phyloP scores from a whole-genome alignment of 345 rosid genomes.

The Salix purpurea region DNA sequence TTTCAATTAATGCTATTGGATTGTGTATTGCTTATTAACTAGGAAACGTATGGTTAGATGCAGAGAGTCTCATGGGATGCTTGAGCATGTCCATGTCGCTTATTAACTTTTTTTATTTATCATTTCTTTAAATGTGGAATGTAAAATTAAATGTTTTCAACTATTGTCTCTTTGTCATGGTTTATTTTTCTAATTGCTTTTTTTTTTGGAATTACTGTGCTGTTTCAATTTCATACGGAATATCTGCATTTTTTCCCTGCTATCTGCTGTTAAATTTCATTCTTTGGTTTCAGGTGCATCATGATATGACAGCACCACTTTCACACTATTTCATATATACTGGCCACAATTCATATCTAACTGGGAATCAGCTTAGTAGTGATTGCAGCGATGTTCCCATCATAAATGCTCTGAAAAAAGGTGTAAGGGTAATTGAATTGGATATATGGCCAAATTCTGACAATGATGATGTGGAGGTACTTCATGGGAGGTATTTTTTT shows the following conservation, averaged over 20 bases:
- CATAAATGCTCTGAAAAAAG: conserved; percentile 61
- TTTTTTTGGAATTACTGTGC: not conserved
- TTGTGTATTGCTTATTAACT: not conserved
- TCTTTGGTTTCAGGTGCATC: conserved; percentile 62
- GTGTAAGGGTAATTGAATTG: conserved; percentile 88
- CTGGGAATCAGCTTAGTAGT: conserved; percentile 92
- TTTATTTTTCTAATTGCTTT: not conserved
- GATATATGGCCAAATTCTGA: conserved; percentile 90
- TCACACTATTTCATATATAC: conserved; percentile 87
- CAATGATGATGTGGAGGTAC: conserved; percentile 64
- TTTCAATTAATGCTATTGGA: not conserved
- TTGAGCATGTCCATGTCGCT: not conserved
- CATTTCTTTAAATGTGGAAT: not conserved
- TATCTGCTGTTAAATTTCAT: not conserved
- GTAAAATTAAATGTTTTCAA: not conserved
- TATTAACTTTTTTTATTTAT: not conserved
- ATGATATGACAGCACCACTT: conserved; percentile 78
- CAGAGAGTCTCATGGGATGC: not conserved
- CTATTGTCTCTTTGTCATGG: not conserved
- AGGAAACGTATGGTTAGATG: not conserved
- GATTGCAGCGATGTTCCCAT: conserved; percentile 92
- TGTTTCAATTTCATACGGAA: not conserved
- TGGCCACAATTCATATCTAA: conserved; percentile 89
- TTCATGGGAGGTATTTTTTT: conserved; percentile 72
- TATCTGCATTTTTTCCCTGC: not conserved